phyloP scores from a whole-genome alignment of 179 eudicot species.

The Vitellaria paradoxa region DNA sequence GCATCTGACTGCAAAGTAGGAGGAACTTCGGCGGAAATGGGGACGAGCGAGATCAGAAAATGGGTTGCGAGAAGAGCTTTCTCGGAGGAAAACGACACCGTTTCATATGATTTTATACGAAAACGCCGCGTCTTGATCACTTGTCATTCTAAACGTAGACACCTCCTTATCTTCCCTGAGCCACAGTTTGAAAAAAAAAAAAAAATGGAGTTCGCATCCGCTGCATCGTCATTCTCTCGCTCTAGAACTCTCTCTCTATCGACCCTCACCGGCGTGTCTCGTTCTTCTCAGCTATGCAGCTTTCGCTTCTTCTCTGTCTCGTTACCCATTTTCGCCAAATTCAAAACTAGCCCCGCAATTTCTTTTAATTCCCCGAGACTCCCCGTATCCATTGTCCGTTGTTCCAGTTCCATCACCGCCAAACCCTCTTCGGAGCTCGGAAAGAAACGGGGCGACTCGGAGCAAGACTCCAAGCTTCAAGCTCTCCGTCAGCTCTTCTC shows the following conservation, averaged over 20 bases:
- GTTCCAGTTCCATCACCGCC: constrained; percentile 57
- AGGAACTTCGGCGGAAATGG: not conserved
- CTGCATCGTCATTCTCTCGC: constrained; percentile 11
- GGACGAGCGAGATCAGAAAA: not conserved
- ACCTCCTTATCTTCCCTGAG: not conserved
- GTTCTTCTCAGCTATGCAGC: constrained; percentile 22
- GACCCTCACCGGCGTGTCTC: constrained; percentile 1
- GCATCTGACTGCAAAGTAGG: too few species aligned
- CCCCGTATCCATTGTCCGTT: constrained; percentile 23
- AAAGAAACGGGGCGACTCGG: constrained; percentile 23
- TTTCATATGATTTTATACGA: too few species aligned
- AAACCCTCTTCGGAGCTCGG: constrained; percentile 67
- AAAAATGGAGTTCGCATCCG: constrained; percentile 4
- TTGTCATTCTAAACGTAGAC: too few species aligned
- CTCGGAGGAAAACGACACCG: too few species aligned
- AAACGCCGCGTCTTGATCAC: too few species aligned
- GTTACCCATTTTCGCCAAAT: constrained; percentile 23
- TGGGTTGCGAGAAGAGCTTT: too few species aligned
- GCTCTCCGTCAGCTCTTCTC: constrained; percentile 67
- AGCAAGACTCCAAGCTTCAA: constrained; percentile 55
- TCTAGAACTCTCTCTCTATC: constrained; percentile 12
- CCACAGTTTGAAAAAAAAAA: not conserved
- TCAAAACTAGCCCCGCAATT: constrained; percentile 21
- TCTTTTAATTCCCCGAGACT: constrained; percentile 19
- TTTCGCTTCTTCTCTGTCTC: constrained; percentile 36